Evolutionary conservation across 768 basidiomycete species (phyloP), one percentile per base, ranked within the genome.

Genomic region (Basidioascus undulatus): DNA sequence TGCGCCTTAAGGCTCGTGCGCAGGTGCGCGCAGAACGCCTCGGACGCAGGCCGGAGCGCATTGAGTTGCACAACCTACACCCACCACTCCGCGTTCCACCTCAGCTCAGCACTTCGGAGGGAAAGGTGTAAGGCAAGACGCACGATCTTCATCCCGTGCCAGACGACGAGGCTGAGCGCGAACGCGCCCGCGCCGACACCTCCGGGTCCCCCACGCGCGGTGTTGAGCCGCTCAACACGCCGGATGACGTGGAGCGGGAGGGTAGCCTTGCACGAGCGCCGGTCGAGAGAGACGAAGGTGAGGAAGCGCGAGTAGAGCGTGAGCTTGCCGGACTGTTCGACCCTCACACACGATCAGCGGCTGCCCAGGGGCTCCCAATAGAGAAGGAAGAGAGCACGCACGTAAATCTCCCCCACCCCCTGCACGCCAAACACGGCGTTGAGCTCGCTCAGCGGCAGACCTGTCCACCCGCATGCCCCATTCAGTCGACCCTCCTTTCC

Each of bases 121-220:
- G 20, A n/a, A 20, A 16, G 13, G 3, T 35, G 34, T 19, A 34
- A 42, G 40, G 42, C 15, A 46, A 25, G 32, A 19, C 47, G 25
- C 51, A 89, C 87, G 49, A 94, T 78, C 62, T 89, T 78, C 63
- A 80, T 70, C 27, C 81, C 76, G 56, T 96, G 84, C 81, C 86
- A 94, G 39, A 80, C 71, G n/a, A 74, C 69, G 16, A 96, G 62
- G 51, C 83, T 86, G 24, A 98, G 68, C n/a, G 89, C 87, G 55
- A 94, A 94, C 28, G 92, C 76, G 5, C 92, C 92, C 23, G 84
- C 79, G 12, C 84, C 46, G 8, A 48, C 48, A 2, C 46, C 44
- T 0, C 51, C 71, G 10, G 84, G 77, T n/a, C n/a, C n/a, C n/a
- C n/a, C n/a, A n/a, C n/a, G n/a, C n/a, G n/a, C n/a, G n/a, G n/a